These are phyloP conservation scores for Huiozyma naganishii DNA, from an alignment of 805 yeast genomes.

Conservation along the genomic window DNA sequence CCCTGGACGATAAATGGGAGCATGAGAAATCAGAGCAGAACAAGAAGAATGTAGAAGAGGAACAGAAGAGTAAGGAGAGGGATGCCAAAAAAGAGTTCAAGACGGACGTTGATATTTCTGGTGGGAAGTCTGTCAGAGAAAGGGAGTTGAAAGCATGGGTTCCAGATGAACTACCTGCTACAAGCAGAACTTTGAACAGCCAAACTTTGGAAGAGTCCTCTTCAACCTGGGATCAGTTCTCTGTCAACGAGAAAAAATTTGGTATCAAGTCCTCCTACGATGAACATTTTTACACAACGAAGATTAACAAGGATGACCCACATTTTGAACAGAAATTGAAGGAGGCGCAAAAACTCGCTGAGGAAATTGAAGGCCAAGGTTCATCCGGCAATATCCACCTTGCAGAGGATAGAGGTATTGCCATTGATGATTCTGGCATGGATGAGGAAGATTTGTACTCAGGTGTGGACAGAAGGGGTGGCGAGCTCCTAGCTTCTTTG, in stretches of 20 bases:
- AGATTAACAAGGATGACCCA: constrained; percentile 57
- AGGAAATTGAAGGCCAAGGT: constrained; percentile 65
- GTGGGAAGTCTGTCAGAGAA: constrained; percentile 38
- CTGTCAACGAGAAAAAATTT: constrained; percentile 78
- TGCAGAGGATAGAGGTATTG: constrained; percentile 83
- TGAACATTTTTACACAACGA: constrained; percentile 81
- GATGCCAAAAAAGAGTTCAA: constrained; percentile 35
- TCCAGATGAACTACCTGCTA: constrained; percentile 41
- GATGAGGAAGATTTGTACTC: constrained; percentile 97
- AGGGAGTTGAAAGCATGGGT: constrained; percentile 79
- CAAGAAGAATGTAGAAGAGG: constrained; percentile 2
- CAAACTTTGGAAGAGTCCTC: constrained; percentile 30
- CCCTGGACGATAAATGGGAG: constrained; percentile 16
- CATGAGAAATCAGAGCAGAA: constrained; percentile 4
- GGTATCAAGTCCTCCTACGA: constrained; percentile 77
- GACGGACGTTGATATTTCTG: constrained; percentile 80
- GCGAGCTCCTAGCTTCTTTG: constrained; percentile 25
- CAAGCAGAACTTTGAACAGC: constrained; percentile 8
- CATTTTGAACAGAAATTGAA: constrained; percentile 54
- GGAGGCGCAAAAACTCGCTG: constrained; percentile 70
- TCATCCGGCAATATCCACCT: constrained; percentile 62
- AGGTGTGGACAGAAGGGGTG: constrained; percentile 61
- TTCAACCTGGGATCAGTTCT: constrained; percentile 81
- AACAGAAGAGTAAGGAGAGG: constrained; percentile 3
- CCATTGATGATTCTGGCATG: constrained; percentile 69